A percentile compares a stretch with the other conserved stretches of the same genome.
phyloP scores from a whole-genome alignment of 2,329 filamentous ascomycete genomes.

The Nemania sp. region DNA sequence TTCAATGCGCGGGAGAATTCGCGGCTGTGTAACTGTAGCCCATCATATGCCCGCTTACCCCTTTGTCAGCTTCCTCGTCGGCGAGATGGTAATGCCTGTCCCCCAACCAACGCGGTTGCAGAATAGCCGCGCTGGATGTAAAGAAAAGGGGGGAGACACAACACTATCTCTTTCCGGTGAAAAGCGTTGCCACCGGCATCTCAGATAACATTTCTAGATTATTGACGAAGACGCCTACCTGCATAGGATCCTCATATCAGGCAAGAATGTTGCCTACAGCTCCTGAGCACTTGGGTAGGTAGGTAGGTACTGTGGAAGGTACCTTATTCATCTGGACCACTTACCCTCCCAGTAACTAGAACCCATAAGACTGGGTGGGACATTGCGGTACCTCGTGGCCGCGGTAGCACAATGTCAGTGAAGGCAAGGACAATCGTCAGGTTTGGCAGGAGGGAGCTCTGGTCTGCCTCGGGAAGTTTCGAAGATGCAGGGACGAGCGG shows the following conservation, averaged over 20 bases:
- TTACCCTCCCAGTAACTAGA: neutral
- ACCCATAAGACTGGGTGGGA: neutral
- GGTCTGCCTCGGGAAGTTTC: neutral
- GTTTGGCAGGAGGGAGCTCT: slow-evolving; percentile 4
- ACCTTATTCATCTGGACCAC: too few relatives aligned
- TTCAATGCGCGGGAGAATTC: slow-evolving; percentile 1
- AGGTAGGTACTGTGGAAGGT: too few relatives aligned
- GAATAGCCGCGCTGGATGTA: too few relatives aligned
- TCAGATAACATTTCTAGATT: too few relatives aligned
- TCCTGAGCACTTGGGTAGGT: too few relatives aligned
- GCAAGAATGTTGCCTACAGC: too few relatives aligned
- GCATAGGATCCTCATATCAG: too few relatives aligned
- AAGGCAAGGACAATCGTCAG: slow-evolving; percentile 1
- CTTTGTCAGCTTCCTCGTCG: slow-evolving; percentile 8
- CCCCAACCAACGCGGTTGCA: neutral
- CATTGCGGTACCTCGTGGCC: too few relatives aligned
- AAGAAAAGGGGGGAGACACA: neutral
- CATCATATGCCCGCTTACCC: slow-evolving; percentile 9
- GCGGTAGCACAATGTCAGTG: neutral
- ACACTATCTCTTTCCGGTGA: too few relatives aligned
- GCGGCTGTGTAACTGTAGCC: slow-evolving; percentile 22
- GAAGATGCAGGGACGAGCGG: neutral
- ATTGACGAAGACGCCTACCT: too few relatives aligned
- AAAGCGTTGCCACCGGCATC: too few relatives aligned
- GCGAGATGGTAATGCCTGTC: slow-evolving; percentile 1